A percentile compares a stretch with the other conserved stretches of the same genome.
Evolutionary conservation across 768 basidiomycete species (phyloP).

Genomic region (Boletellus sp.): DNA sequence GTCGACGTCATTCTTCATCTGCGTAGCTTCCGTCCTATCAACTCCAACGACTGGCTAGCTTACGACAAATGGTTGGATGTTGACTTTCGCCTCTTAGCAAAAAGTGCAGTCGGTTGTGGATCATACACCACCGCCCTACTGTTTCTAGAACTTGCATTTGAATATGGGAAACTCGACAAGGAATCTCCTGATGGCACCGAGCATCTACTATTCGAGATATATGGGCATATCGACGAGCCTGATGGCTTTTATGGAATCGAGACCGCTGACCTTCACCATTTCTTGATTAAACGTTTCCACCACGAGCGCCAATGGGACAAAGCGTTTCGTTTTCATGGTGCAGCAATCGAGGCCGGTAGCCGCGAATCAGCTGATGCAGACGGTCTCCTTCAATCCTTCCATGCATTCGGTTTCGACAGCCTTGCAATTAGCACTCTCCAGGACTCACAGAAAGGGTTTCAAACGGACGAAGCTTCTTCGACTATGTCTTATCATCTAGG

Average conservation of each 20-base stretch:
- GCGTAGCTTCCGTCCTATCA: constrained; percentile 54
- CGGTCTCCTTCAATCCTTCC: constrained; percentile 76
- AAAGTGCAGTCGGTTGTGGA: constrained; percentile 70
- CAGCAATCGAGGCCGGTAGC: constrained; percentile 64
- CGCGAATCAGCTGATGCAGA: constrained; percentile 43
- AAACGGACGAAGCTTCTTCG: constrained; percentile 30
- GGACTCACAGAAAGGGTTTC: constrained; percentile 34
- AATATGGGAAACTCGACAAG: constrained; percentile 36
- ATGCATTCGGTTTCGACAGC: constrained; percentile 85
- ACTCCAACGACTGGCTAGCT: constrained; percentile 39
- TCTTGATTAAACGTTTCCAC: constrained; percentile 81
- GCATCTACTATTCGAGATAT: constrained; percentile 84
- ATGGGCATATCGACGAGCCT: constrained; percentile 93
- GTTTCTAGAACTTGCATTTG: constrained; percentile 77
- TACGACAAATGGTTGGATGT: constrained; percentile 81
- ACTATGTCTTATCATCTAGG: constrained; percentile 74
- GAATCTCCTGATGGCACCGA: constrained; percentile 43
- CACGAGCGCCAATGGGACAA: constrained; percentile 93
- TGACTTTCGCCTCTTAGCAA: constrained; percentile 67
- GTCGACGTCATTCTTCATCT: constrained; percentile 79
- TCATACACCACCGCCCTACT: constrained; percentile 88
- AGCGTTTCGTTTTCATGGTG: constrained; percentile 88
- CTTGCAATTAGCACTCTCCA: constrained; percentile 75
- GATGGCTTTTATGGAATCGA: constrained; percentile 97
- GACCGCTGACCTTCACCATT: constrained; percentile 68